Evolutionary conservation across 2,329 filamentous ascomycete genomes (phyloP).

Genomic region (Ascochyta rabiei): DNA sequence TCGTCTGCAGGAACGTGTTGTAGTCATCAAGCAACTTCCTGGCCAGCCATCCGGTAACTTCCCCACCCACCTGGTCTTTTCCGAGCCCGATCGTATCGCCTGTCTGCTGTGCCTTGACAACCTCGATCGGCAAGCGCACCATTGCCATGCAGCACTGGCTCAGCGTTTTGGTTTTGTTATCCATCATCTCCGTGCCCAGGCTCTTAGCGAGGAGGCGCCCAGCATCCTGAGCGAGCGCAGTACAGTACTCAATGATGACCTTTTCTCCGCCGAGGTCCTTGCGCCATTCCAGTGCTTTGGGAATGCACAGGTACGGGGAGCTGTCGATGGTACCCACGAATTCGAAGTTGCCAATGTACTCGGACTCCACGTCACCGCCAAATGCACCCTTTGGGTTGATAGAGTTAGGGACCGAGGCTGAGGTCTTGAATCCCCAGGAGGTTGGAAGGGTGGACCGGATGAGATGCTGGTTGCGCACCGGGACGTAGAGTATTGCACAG

Average conservation of each 20-base stretch:
- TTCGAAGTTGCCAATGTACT: conserved; percentile 74
- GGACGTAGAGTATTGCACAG: conserved; percentile 82
- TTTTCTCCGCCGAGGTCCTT: conserved; percentile 74
- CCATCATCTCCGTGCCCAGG: conserved; percentile 73
- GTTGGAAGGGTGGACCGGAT: conserved; percentile 79
- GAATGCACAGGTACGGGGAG: conserved; percentile 72
- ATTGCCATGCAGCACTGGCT: conserved; percentile 74
- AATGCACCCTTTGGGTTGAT: conserved; percentile 34
- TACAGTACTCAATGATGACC: conserved; percentile 68
- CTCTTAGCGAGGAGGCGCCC: conserved; percentile 65
- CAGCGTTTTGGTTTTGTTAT: conserved; percentile 67
- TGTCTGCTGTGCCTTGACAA: conserved; percentile 37
- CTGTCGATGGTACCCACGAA: conserved; percentile 79
- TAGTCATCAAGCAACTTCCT: conserved; percentile 59
- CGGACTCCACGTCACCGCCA: conserved; percentile 53
- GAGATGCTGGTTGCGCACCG: conserved; percentile 74
- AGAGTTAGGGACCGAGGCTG: conserved; percentile 59
- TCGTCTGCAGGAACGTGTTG: conserved; percentile 74
- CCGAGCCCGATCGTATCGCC: conserved; percentile 26
- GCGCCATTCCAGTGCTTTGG: conserved; percentile 74
- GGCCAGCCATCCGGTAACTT: conserved; percentile 51
- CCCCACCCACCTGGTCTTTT: conserved; percentile 24
- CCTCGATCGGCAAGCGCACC: conserved; percentile 70
- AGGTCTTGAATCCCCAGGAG: conserved; percentile 64
- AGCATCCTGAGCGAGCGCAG: conserved; percentile 67